These are phyloP conservation scores for Curvularia sp. DNA, from an alignment of 2,329 filamentous ascomycete species.

Conservation along the genomic window DNA sequence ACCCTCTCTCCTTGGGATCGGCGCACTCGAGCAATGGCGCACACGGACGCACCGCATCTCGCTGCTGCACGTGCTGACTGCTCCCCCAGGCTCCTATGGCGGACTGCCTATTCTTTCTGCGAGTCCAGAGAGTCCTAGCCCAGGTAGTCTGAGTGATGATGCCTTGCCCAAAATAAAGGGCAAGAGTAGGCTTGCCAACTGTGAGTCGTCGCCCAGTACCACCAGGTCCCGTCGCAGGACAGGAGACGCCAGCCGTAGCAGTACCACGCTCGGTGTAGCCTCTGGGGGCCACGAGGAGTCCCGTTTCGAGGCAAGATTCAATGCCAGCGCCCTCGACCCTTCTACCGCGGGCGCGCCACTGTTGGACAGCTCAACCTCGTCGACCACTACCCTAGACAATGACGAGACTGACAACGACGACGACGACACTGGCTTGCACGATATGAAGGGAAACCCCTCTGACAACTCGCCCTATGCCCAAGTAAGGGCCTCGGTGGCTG, in stretches of 20 bases:
- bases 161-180: slow-evolving; percentile 36
- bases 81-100: slow-evolving; percentile 61
- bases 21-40: slow-evolving; percentile 17
- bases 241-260: slow-evolving; percentile 35
- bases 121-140: slow-evolving; percentile 48
- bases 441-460: slow-evolving; percentile 57
- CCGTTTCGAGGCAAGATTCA: slow-evolving; percentile 45
- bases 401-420: slow-evolving; percentile 47
- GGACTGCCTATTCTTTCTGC: slow-evolving; percentile 59
- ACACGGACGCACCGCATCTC: slow-evolving; percentile 7
- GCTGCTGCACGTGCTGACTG: slow-evolving; percentile 15
- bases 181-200: slow-evolving; percentile 46
- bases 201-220: slow-evolving; percentile 27
- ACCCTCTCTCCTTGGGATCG: slow-evolving; percentile 4
- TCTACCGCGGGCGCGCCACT: slow-evolving; percentile 30
- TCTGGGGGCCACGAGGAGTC: slow-evolving; percentile 38
- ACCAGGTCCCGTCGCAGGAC: slow-evolving; percentile 36
- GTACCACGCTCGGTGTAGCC: slow-evolving; percentile 33
- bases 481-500: slow-evolving; percentile 79
- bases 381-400: slow-evolving; percentile 39
- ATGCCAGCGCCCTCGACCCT: slow-evolving; percentile 35
- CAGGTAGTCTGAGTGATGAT: slow-evolving; percentile 39
- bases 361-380: slow-evolving; percentile 40
- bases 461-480: slow-evolving; percentile 80
- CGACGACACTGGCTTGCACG: slow-evolving; percentile 39